phyloP scores from a whole-genome alignment of 2,329 filamentous ascomycete genomes.

The Aspergillus latus region DNA sequence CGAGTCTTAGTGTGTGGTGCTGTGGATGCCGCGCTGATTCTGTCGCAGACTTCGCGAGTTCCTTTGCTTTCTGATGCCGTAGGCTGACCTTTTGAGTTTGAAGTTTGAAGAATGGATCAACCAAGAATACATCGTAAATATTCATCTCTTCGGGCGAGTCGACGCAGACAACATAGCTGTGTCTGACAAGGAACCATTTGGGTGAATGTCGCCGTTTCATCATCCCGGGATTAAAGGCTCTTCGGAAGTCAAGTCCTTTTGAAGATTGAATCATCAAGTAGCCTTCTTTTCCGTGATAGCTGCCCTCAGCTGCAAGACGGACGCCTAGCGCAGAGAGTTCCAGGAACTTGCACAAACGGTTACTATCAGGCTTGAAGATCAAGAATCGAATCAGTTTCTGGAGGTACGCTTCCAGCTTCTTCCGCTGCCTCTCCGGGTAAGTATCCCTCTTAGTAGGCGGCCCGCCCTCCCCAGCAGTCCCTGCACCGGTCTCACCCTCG shows the following conservation, averaged over 20 bases:
- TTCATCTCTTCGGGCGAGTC: constrained; percentile 98
- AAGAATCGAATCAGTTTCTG: constrained; percentile 94
- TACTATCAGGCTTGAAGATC: constrained; percentile 95
- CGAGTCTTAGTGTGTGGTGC: constrained; percentile 83
- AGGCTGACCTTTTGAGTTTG: constrained; percentile 66
- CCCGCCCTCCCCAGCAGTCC: constrained; percentile 34
- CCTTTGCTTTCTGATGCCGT: constrained; percentile 52
- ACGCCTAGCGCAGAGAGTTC: constrained; percentile 93
- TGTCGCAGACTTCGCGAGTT: constrained; percentile 66
- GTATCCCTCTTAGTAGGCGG: constrained; percentile 50
- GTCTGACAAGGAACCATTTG: constrained; percentile 97
- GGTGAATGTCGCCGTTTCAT: constrained; percentile 80
- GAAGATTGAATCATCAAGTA: constrained; percentile 88
- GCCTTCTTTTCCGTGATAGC: constrained; percentile 97
- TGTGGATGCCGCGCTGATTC: constrained; percentile 61
- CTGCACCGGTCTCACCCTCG: constrained; percentile 41
- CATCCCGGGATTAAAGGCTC: constrained; percentile 73
- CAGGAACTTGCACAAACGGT: constrained; percentile 90
- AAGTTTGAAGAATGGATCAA: constrained; percentile 83
- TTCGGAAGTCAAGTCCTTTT: constrained; percentile 85
- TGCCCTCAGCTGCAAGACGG: constrained; percentile 88
- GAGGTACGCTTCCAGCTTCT: constrained; percentile 83
- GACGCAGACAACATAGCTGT: constrained; percentile 98
- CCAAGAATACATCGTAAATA: constrained; percentile 97
- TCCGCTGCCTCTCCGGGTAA: constrained; percentile 79